Percentiles rank a stretch among this genome's conserved stretches.
Conservation (phyloP, 129 eudicot genomes). For the Flaveria brownii region DNA sequence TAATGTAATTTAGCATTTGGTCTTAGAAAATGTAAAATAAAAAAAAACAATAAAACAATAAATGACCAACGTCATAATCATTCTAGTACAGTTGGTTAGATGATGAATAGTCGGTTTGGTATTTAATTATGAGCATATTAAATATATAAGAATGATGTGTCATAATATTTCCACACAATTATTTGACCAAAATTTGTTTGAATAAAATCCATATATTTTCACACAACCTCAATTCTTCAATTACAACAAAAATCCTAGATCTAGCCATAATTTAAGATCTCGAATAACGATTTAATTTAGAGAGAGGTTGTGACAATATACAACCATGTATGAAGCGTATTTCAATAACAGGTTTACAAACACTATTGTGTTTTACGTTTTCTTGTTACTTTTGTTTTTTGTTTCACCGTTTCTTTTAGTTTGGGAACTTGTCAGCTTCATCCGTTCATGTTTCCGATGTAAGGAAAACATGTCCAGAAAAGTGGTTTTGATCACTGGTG, state of each 20-base stretch:
- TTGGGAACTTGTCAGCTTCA: conserved; percentile 31
- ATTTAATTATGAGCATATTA: no score
- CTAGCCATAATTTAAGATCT: no score
- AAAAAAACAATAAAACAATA: background rate
- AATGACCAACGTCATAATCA: background rate
- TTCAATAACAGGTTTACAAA: conserved; percentile 33
- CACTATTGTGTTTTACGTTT: conserved; percentile 13
- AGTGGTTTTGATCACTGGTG: conserved; percentile 57
- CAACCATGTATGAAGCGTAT: conserved; percentile 29
- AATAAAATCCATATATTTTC: no score
- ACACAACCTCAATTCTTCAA: background rate
- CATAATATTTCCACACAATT: no score
- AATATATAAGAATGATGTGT: no score
- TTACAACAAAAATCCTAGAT: background rate
- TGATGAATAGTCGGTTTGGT: no score
- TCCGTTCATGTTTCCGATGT: conserved; percentile 24
- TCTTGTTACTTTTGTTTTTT: conserved; percentile 24
- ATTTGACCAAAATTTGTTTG: no score
- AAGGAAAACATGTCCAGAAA: conserved; percentile 36
- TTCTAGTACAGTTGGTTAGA: no score
- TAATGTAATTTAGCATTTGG: no score
- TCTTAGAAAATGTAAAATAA: background rate
- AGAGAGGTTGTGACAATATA: background rate
- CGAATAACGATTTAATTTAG: background rate
- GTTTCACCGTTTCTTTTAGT: conserved; percentile 20